A percentile compares a stretch with the other conserved stretches of the same genome.
These are phyloP conservation scores for Acorus calamus DNA, from an alignment of 106 monocot species.

Conservation along the genomic window DNA sequence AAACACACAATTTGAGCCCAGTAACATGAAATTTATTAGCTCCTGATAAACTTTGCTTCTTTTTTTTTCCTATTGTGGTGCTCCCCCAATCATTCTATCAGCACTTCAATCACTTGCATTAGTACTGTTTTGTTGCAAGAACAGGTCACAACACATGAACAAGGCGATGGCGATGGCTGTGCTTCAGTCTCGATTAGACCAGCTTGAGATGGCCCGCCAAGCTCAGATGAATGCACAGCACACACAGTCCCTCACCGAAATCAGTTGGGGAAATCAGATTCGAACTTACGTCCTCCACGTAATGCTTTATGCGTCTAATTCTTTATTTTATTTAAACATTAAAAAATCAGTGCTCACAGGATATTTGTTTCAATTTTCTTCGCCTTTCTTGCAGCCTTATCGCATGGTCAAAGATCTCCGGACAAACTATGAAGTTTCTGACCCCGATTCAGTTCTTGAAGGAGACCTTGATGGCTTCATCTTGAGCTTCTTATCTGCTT, in stretches of 20 bases:
- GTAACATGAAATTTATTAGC: too few relatives aligned
- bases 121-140: not conserved
- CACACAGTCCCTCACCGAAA: conserved; percentile 84
- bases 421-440: conserved; percentile 91
- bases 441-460: conserved; percentile 85
- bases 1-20: too few relatives aligned
- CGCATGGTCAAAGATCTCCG: conserved; percentile 95
- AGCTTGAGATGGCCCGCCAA: conserved; percentile 87
- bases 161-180: conserved; percentile 93
- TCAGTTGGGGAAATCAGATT: conserved; percentile 96
- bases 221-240: conserved; percentile 87
- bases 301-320: not conserved
- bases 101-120: not conserved
- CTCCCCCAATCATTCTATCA: not conserved
- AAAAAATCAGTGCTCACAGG: too few relatives aligned
- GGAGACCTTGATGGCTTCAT: conserved; percentile 91
- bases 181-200: conserved; percentile 83
- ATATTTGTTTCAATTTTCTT: not conserved
- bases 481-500: conserved; percentile 65
- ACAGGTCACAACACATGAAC: conserved; percentile 88
- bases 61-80: not conserved
- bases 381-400: conserved; percentile 49
- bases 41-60: too few relatives aligned
- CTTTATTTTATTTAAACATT: too few relatives aligned
- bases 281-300: conserved; percentile 87